Evolutionary conservation across 2,329 filamentous ascomycete species (phyloP).

Genomic region (Penicillium sp.): DNA sequence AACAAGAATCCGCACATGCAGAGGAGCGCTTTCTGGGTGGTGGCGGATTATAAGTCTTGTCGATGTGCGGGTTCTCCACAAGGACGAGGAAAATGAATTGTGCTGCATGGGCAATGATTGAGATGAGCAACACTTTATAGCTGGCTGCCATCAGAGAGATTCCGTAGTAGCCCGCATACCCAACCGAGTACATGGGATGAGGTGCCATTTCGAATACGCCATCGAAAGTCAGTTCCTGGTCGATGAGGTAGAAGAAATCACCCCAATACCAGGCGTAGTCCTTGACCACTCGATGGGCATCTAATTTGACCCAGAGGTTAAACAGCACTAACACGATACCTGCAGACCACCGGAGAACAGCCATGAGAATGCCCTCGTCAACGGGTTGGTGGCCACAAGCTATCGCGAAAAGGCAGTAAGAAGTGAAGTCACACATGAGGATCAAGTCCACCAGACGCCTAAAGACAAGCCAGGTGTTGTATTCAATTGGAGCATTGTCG

Average conservation of each 20-base stretch:
- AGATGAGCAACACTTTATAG: conserved; percentile 96
- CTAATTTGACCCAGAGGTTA: conserved; percentile 98
- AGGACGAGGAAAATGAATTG: conserved; percentile 90
- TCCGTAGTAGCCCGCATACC: conserved; percentile 96
- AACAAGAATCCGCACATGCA: conserved; percentile 30
- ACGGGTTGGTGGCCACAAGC: conserved; percentile 75
- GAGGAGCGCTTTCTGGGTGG: conserved; percentile 60
- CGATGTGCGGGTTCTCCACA: conserved; percentile 96
- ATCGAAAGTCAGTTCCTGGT: conserved; percentile 96
- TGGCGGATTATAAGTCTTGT: conserved; percentile 93
- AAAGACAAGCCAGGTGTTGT: conserved; percentile 98
- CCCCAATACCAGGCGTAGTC: conserved; percentile 99
- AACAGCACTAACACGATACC: conserved; percentile 81
- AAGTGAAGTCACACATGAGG: conserved; percentile 97
- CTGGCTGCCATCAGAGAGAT: conserved; percentile 98
- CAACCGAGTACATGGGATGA: conserved; percentile 98
- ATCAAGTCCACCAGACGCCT: conserved; percentile 93
- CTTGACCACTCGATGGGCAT: conserved; percentile 96
- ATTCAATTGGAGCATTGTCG: conserved; percentile 89
- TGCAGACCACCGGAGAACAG: conserved; percentile 70
- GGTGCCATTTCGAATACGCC: conserved; percentile 99
- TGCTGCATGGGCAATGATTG: conserved; percentile 86
- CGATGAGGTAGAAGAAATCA: conserved; percentile 97
- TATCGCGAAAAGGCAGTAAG: conserved; percentile 93
- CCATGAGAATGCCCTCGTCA: conserved; percentile 68